phyloP scores from a whole-genome alignment of 2,329 filamentous ascomycete genomes.

The Ascocoryne sarcoides region DNA sequence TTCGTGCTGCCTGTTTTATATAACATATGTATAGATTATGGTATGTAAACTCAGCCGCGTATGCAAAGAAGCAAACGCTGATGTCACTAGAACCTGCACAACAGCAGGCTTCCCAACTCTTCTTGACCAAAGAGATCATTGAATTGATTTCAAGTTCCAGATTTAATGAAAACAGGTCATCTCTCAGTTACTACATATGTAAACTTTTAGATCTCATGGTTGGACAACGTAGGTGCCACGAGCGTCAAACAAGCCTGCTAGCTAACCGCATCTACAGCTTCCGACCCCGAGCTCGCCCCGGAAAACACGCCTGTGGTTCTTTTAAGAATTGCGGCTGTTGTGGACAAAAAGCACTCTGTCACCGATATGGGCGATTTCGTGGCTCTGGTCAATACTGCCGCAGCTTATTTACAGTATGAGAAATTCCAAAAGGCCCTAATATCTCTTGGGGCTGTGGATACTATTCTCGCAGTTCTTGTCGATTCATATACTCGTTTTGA shows the following conservation, averaged over 20 bases:
- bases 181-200: constrained; percentile 42
- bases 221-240: constrained; percentile 36
- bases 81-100: constrained; percentile 44
- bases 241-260: neutral
- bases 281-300: constrained; percentile 22
- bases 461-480: constrained; percentile 41
- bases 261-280: constrained; percentile 15
- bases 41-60: constrained; percentile 32
- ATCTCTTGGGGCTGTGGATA: constrained; percentile 23
- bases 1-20: constrained; percentile 52
- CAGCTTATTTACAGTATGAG: constrained; percentile 47
- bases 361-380: constrained; percentile 48
- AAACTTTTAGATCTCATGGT: constrained; percentile 48
- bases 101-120: constrained; percentile 42
- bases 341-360: constrained; percentile 24
- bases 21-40: constrained; percentile 56
- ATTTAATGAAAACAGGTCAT: constrained; percentile 33
- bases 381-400: constrained; percentile 41
- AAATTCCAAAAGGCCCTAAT: constrained; percentile 43
- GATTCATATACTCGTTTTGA: constrained; percentile 38
- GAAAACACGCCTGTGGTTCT: constrained; percentile 43
- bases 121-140: constrained; percentile 41
- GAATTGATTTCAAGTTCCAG: constrained; percentile 39
- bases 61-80: constrained; percentile 14
- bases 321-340: constrained; percentile 38